Evolutionary conservation across 495 filamentous ascomycete species (phyloP).

Genomic region (Hypoxylon intermedium): DNA sequence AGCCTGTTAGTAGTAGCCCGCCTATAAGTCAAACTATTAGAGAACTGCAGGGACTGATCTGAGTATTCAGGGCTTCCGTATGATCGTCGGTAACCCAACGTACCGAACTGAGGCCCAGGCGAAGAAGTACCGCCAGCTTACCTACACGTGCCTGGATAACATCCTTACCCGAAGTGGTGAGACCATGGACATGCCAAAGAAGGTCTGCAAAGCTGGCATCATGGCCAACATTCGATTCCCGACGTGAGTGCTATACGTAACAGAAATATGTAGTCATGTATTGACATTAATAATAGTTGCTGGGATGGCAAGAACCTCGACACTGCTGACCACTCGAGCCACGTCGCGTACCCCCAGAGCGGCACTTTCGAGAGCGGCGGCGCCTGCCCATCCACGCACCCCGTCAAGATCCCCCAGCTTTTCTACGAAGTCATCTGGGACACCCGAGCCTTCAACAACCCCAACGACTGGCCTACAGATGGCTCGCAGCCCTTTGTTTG

Average conservation of each 20-base stretch:
- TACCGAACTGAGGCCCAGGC: constrained; percentile 37
- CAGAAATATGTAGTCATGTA: neutral
- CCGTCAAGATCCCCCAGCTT: constrained; percentile 47
- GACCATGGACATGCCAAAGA: constrained; percentile 42
- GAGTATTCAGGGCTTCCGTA: constrained; percentile 49
- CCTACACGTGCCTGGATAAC: constrained; percentile 43
- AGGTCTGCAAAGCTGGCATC: constrained; percentile 49
- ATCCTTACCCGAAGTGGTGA: constrained; percentile 39
- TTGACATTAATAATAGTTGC: constrained; percentile 24
- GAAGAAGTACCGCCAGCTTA: constrained; percentile 42
- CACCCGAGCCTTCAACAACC: constrained; percentile 46
- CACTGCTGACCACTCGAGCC: constrained; percentile 46
- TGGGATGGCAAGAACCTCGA: constrained; percentile 47
- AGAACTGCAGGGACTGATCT: neutral
- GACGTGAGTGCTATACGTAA: constrained; percentile 27
- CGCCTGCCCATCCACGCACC: constrained; percentile 46
- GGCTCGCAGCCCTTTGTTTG: constrained; percentile 57
- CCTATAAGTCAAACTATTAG: neutral
- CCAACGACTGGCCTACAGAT: constrained; percentile 51
- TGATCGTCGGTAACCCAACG: constrained; percentile 48
- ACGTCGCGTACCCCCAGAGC: constrained; percentile 48
- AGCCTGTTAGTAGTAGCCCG: constrained; percentile 33
- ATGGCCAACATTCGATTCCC: constrained; percentile 48
- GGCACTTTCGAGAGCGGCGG: constrained; percentile 48
- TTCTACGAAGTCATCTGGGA: constrained; percentile 51